Conservation (phyloP, 306 rosid genomes). For the Trifolium dubium region DNA sequence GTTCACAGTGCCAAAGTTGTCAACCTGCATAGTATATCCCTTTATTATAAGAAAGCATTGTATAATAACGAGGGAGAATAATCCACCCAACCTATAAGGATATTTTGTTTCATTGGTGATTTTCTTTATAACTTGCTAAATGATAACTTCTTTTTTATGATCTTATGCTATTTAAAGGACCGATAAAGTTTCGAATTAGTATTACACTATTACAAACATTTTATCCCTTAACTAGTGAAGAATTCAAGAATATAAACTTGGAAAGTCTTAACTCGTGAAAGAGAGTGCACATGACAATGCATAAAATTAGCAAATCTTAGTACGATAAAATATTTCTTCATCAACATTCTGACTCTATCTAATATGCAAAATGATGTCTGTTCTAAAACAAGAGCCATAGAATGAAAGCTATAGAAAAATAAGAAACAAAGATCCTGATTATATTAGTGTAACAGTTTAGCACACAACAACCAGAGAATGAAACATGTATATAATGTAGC, state of each 20-base stretch:
- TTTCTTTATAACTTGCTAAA: slow-evolving; percentile 6
- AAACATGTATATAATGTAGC: slow-evolving; percentile 3
- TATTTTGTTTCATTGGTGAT: background rate
- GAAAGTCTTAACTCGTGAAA: slow-evolving; percentile 9
- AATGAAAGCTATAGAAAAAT: slow-evolving; percentile 25
- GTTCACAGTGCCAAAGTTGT: slow-evolving; percentile 86
- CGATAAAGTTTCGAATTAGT: slow-evolving; percentile 9
- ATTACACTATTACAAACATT: background rate
- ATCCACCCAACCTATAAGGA: slow-evolving; percentile 15
- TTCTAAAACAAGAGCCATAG: slow-evolving; percentile 12
- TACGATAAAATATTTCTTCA: slow-evolving; percentile 26
- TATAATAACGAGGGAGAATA: slow-evolving; percentile 22
- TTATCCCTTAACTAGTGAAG: slow-evolving; percentile 9
- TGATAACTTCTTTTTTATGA: background rate
- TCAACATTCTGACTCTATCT: slow-evolving; percentile 32
- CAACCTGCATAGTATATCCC: slow-evolving; percentile 64
- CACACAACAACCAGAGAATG: background rate
- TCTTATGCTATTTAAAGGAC: slow-evolving; percentile 9
- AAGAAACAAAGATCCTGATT: slow-evolving; percentile 23
- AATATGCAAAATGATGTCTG: slow-evolving; percentile 11
- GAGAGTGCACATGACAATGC: background rate
- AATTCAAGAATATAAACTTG: slow-evolving; percentile 21
- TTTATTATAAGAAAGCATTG: slow-evolving; percentile 27
- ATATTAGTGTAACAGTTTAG: background rate
- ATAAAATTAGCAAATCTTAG: slow-evolving; percentile 11